A percentile compares a stretch with the other conserved stretches of the same genome.
These are phyloP conservation scores for Ophiocordyceps camponoti-saundersi DNA, from an alignment of 2,329 filamentous ascomycete genomes.

Conservation along the genomic window DNA sequence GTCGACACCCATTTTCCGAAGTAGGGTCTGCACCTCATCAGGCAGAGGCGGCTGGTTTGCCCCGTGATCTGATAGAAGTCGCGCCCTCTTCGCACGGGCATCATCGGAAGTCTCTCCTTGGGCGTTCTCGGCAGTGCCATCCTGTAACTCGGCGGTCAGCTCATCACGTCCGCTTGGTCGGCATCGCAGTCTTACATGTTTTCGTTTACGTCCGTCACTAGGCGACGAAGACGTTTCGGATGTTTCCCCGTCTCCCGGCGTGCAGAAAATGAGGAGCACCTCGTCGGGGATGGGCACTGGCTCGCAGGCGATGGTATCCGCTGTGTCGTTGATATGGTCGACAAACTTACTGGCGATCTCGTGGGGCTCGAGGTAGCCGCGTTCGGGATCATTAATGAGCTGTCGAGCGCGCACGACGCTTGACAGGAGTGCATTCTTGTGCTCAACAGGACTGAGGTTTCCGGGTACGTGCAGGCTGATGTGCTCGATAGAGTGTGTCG, in stretches of 20 bases:
- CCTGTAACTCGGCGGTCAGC: conserved; percentile 7
- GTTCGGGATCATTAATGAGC: conserved; percentile 23
- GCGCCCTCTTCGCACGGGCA: conserved; percentile 12
- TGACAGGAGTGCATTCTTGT: conserved; percentile 26
- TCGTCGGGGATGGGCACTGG: conserved; percentile 28
- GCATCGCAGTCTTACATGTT: conserved; percentile 21
- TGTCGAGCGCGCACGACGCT: conserved; percentile 18
- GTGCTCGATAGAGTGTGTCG: conserved; percentile 37
- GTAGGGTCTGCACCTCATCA: conserved; percentile 13
- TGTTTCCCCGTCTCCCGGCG: conserved; percentile 17
- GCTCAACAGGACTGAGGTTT: conserved; percentile 21
- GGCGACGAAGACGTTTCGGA: conserved; percentile 2
- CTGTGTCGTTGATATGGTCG: conserved; percentile 21
- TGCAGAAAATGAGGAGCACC: conserved; percentile 29
- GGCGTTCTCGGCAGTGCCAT: conserved; percentile 12
- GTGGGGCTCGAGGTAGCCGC: conserved; percentile 23
- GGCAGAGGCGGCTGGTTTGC: conserved; percentile 14
- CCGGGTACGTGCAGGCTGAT: conserved; percentile 27
- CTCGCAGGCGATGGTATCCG: conserved; percentile 25
- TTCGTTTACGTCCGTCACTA: conserved; percentile 26
- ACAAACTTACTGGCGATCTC: conserved; percentile 29
- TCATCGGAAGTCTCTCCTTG: background rate
- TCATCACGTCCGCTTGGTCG: background rate
- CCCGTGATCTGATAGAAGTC: conserved; percentile 8
- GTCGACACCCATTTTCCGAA: conserved; percentile 7